phyloP scores from a whole-genome alignment of 2,329 filamentous ascomycete species.

The Cladophialophora carrionii region DNA sequence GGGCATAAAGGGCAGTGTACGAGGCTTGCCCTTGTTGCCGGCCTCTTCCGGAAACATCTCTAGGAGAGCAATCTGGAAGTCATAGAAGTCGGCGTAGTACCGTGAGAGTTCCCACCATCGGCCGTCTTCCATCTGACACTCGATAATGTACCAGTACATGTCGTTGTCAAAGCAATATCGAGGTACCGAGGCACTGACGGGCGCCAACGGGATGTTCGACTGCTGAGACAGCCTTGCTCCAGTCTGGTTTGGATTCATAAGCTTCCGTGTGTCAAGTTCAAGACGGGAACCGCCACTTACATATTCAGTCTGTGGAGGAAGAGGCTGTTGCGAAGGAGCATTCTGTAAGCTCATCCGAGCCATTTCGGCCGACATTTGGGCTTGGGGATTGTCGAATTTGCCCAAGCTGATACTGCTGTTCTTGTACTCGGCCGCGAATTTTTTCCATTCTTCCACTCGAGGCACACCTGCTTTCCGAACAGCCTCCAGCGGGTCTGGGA shows the following conservation, averaged over 20 bases:
- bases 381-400: conserved; percentile 68
- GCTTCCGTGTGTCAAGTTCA: conserved; percentile 38
- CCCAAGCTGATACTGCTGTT: conserved; percentile 97
- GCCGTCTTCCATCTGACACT: conserved; percentile 86
- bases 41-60: conserved; percentile 91
- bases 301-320: conserved; percentile 34
- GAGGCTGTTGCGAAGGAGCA: conserved; percentile 35
- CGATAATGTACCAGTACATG: conserved; percentile 98
- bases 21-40: conserved; percentile 78
- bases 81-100: conserved; percentile 98
- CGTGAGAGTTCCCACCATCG: conserved; percentile 89
- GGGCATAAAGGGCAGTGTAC: conserved; percentile 94
- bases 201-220: conserved; percentile 64
- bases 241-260: conserved; percentile 47
- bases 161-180: conserved; percentile 95
- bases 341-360: conserved; percentile 76
- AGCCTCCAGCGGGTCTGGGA: conserved; percentile 79
- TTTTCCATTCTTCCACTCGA: conserved; percentile 98
- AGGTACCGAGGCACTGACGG: conserved; percentile 81
- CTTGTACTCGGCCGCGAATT: conserved; percentile 98
- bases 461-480: conserved; percentile 88
- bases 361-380: conserved; percentile 70
- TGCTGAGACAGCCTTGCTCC: conserved; percentile 50
- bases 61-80: conserved; percentile 93
- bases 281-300: conserved; percentile 36